Evolutionary conservation across 306 rosid species (phyloP), one percentile per base, ranked within the genome.

Genomic region (Acacia confusa): DNA sequence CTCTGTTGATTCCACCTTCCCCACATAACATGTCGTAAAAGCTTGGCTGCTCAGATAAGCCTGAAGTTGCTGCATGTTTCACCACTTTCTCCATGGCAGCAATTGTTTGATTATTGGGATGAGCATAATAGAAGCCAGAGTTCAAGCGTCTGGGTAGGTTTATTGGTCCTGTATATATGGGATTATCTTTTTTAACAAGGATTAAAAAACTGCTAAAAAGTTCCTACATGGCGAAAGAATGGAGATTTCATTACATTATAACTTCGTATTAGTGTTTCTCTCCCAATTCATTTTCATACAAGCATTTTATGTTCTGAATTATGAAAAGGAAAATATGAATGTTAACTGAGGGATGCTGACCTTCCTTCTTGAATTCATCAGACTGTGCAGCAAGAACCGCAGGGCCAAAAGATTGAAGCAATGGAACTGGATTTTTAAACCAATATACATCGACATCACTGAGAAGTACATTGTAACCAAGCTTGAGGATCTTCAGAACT

Each of bases 1-100:
- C 82, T 7, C 97, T 97, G 83, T 90, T 84, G 80, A 90, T 78
- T 41, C 99, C 97, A 52, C 91, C 89, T 38, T 82, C 83, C 57
- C 97, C 97, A 17, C 99, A 95, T 78, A 95, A 87, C 17, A 83
- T 88, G 89, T 95, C 97, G 60, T 95, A 93, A 82, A 95, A 95
- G 92, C 99, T 95, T 71, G 99, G 99, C 86, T 95, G 97, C 88
- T 95, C 99, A 40, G 99, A 95, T 82, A 86, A 76, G 38, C 88
- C 93, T 6, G 99, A 95, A 67, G 84, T 93, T 84, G 88, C 92
- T 64, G 99, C 98, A 81, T 95, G 96, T 83, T 73, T 90, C 83
- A 93, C 97, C 71, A 95, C 98, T 87, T 89, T 95, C 83, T 91
- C 90, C 83, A 95, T 82, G 36, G 97, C 99, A 60, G 94, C 85